Evolutionary conservation across 192 early-diverging fungal genomes (phyloP).

Genomic region (Podila minutissima): DNA sequence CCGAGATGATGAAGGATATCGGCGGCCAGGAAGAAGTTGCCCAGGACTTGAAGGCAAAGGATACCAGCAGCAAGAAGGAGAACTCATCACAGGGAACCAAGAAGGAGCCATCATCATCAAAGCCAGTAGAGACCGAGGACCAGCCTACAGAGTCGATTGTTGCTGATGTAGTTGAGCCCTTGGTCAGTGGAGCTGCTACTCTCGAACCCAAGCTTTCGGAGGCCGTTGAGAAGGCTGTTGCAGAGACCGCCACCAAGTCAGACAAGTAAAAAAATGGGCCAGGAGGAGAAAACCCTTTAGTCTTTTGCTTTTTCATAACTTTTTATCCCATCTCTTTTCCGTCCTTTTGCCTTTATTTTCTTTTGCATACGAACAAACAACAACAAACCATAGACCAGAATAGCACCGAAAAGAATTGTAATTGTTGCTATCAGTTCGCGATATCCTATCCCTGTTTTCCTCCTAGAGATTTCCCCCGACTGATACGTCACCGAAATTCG

Average conservation of each 20-base stretch:
- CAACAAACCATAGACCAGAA: no score
- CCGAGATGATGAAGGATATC: constrained; percentile 51
- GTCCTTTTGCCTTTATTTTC: no score
- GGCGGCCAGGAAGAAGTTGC: constrained; percentile 34
- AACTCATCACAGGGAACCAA: constrained; percentile 13
- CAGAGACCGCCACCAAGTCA: constrained; percentile 27
- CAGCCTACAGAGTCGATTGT: constrained; percentile 34
- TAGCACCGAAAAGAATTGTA: no score
- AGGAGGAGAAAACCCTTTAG: background rate
- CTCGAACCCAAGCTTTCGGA: constrained; percentile 31
- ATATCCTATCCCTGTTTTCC: no score
- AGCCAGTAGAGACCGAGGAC: background rate
- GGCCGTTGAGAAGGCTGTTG: constrained; percentile 36
- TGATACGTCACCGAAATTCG: no score
- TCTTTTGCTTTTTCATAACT: background rate
- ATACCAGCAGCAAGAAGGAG: background rate
- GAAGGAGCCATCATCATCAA: constrained; percentile 11
- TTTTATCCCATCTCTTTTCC: background rate
- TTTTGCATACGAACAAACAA: no score
- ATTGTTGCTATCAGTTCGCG: no score
- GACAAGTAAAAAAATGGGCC: constrained; percentile 6
- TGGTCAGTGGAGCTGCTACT: constrained; percentile 20
- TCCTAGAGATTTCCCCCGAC: no score
- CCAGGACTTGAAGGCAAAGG: background rate
- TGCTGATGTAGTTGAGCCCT: constrained; percentile 25